These are phyloP conservation scores for Clonostachys solani DNA, from an alignment of 2,329 filamentous ascomycete species.

Conservation along the genomic window DNA sequence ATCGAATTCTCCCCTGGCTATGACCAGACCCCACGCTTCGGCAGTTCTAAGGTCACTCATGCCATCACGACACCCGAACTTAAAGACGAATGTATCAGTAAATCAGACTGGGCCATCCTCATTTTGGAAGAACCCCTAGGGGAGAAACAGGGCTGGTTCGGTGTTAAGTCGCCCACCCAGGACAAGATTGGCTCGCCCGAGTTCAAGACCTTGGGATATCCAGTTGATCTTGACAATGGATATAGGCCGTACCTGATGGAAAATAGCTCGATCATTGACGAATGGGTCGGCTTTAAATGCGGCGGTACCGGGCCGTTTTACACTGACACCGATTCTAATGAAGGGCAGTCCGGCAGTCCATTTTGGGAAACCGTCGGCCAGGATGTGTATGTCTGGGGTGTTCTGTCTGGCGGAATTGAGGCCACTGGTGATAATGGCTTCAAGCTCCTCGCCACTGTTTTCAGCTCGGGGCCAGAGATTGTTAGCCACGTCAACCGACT, in stretches of 20 bases:
- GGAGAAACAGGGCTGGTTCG: slow-evolving; percentile 14
- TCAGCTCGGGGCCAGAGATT: no score
- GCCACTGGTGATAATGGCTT: no score
- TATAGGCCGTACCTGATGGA: slow-evolving; percentile 6
- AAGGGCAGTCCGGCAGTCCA: slow-evolving; percentile 9
- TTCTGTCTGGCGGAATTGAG: neutral
- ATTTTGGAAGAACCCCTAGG: slow-evolving; percentile 16
- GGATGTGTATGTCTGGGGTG: slow-evolving; percentile 4
- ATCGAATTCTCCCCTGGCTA: slow-evolving; percentile 14
- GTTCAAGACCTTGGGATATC: slow-evolving; percentile 12
- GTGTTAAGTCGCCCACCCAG: slow-evolving; percentile 9
- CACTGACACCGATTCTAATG: slow-evolving; percentile 7
- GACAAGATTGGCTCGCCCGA: slow-evolving; percentile 4
- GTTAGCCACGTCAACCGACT: no score
- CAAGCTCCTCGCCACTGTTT: no score
- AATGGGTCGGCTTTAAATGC: slow-evolving; percentile 2
- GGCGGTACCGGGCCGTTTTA: slow-evolving; percentile 6
- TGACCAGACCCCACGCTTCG: slow-evolving; percentile 10
- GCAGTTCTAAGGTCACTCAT: neutral
- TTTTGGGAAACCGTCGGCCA: slow-evolving; percentile 3
- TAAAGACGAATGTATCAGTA: slow-evolving; percentile 7
- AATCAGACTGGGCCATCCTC: slow-evolving; percentile 18
- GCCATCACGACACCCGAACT: neutral
- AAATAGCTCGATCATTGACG: slow-evolving; percentile 1
- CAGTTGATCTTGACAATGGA: slow-evolving; percentile 8